Conservation (phyloP, 2,329 filamentous ascomycete species). For the Macrophomina tecta region DNA sequence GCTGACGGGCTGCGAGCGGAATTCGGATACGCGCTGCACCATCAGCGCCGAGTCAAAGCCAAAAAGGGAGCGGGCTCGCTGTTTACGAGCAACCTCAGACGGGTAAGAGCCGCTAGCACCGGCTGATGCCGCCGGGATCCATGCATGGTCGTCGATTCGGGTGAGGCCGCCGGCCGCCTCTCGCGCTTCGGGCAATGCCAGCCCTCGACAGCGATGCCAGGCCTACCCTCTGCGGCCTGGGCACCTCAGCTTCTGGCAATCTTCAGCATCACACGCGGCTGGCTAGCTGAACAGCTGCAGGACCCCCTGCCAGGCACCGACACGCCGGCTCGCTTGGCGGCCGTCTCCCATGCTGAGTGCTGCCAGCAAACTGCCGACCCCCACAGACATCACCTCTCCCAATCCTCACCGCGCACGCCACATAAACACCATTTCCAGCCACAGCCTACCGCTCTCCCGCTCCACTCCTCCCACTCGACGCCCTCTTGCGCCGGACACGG, state of each 20-base stretch:
- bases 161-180: not conserved
- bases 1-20: not conserved
- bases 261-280: not conserved
- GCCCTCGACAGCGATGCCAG: not conserved
- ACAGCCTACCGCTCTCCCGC: not conserved
- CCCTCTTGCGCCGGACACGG: not conserved
- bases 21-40: not conserved
- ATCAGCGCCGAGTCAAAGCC: not conserved
- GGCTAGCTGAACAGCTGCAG: not conserved
- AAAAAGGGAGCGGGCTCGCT: not conserved
- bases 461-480: not conserved
- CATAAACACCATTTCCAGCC: constrained; percentile 7
- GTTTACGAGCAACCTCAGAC: not conserved
- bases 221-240: not conserved
- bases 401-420: constrained; percentile 3
- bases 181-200: not conserved
- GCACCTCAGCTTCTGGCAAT: not conserved
- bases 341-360: not conserved
- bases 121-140: not conserved
- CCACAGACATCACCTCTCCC: constrained; percentile 2
- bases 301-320: constrained; percentile 8
- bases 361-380: constrained; percentile 5
- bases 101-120: not conserved
- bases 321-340: constrained; percentile 8
- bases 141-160: not conserved